These are phyloP conservation scores for Xylaria multiplex DNA, from an alignment of 2,329 filamentous ascomycete genomes.

Conservation along the genomic window DNA sequence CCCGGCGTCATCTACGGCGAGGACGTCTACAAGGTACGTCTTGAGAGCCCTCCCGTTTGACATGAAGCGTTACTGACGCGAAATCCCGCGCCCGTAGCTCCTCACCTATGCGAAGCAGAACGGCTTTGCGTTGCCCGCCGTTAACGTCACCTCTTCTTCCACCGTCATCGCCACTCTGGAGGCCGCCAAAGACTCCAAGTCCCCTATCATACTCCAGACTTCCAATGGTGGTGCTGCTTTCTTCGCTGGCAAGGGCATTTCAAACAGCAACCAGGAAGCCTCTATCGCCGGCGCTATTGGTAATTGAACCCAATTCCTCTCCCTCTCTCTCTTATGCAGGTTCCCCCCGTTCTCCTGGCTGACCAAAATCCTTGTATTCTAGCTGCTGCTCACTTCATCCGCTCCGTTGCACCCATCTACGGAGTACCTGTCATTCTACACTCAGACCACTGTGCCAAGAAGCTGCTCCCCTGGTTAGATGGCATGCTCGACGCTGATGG, in stretches of 20 bases:
- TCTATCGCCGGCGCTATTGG: slow-evolving; percentile 84
- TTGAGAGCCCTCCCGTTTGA: background rate
- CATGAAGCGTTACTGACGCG: slow-evolving; percentile 15
- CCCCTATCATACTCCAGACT: slow-evolving; percentile 91
- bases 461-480: slow-evolving; percentile 97
- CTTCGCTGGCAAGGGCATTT: slow-evolving; percentile 90
- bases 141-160: slow-evolving; percentile 94
- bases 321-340: background rate
- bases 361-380: slow-evolving; percentile 16
- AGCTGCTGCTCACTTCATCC: slow-evolving; percentile 93
- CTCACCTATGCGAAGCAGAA: slow-evolving; percentile 63
- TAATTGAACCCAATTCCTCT: slow-evolving; percentile 18
- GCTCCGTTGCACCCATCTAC: slow-evolving; percentile 85
- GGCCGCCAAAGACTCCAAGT: slow-evolving; percentile 90
- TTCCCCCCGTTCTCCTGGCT: slow-evolving; percentile 8
- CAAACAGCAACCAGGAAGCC: slow-evolving; percentile 83
- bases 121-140: slow-evolving; percentile 87
- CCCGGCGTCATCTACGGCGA: slow-evolving; percentile 47
- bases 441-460: slow-evolving; percentile 99
- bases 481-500: slow-evolving; percentile 68
- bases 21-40: slow-evolving; percentile 41
- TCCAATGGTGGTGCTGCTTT: slow-evolving; percentile 94
- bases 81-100: slow-evolving; percentile 29
- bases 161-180: slow-evolving; percentile 88
- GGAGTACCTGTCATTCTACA: slow-evolving; percentile 91